phyloP scores from a whole-genome alignment of 2,329 filamentous ascomycete genomes.

The Aplosporella prunicola region DNA sequence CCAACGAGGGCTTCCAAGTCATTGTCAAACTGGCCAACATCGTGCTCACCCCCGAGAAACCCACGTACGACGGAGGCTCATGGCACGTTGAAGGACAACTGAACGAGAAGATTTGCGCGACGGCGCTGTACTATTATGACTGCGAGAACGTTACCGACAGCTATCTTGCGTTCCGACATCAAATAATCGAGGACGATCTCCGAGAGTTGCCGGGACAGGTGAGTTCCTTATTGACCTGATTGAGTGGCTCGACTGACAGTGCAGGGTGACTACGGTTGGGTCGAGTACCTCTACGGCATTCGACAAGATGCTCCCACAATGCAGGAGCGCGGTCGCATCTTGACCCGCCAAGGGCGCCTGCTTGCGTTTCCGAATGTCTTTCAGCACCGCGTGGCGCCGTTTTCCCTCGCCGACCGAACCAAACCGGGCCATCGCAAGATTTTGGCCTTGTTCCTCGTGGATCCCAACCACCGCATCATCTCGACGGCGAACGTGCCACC shows the following conservation, averaged over 20 bases:
- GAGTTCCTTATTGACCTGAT: slow-evolving; percentile 15
- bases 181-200: slow-evolving; percentile 12
- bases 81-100: slow-evolving; percentile 38
- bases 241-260: slow-evolving; percentile 22
- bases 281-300: slow-evolving; percentile 30
- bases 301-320: slow-evolving; percentile 25
- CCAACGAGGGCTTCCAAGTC: slow-evolving; percentile 44
- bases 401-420: slow-evolving; percentile 40
- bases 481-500: slow-evolving; percentile 44
- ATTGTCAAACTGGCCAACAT: slow-evolving; percentile 53
- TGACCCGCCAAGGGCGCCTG: slow-evolving; percentile 39
- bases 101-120: slow-evolving; percentile 56
- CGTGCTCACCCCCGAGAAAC: slow-evolving; percentile 47
- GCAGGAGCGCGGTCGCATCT: slow-evolving; percentile 41
- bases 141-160: slow-evolving; percentile 48
- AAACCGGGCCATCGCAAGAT: slow-evolving; percentile 48
- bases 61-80: slow-evolving; percentile 42
- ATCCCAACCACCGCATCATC: slow-evolving; percentile 44
- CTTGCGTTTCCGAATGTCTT: slow-evolving; percentile 47
- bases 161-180: slow-evolving; percentile 41
- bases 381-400: slow-evolving; percentile 44
- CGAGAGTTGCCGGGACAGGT: not conserved
- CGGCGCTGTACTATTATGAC: slow-evolving; percentile 53
- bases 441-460: slow-evolving; percentile 50
- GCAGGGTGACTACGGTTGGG: slow-evolving; percentile 22